Evolutionary conservation across 2,329 filamentous ascomycete species (phyloP).

Genomic region (Talaromyces sp.): DNA sequence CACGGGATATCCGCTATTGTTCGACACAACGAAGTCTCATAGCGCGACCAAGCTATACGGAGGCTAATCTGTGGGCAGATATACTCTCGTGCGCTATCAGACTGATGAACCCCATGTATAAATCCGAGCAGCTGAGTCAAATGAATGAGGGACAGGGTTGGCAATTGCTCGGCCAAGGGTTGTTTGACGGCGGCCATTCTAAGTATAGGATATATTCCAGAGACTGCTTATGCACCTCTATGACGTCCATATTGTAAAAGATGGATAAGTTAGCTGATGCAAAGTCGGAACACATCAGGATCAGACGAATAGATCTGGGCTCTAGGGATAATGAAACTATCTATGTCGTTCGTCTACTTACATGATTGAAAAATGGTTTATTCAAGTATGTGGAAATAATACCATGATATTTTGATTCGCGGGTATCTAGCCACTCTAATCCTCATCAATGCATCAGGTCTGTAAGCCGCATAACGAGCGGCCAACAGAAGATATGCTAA

Average conservation of each 20-base stretch:
- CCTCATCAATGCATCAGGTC: slow-evolving; percentile 20
- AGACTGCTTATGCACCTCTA: too few relatives aligned
- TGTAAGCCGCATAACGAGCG: neutral
- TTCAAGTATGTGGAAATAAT: neutral
- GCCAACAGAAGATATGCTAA: slow-evolving; percentile 8
- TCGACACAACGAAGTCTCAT: neutral
- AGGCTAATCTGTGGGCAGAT: neutral
- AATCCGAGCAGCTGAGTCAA: neutral
- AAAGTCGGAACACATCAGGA: too few relatives aligned
- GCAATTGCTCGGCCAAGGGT: neutral
- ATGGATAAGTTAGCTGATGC: too few relatives aligned
- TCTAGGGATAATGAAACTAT: too few relatives aligned
- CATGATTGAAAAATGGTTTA: too few relatives aligned
- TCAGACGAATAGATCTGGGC: too few relatives aligned
- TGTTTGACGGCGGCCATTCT: neutral
- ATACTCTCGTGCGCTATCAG: neutral
- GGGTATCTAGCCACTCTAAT: slow-evolving; percentile 17
- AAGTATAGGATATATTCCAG: neutral
- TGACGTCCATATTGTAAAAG: too few relatives aligned
- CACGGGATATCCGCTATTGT: too few relatives aligned
- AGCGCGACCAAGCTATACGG: neutral
- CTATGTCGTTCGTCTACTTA: too few relatives aligned
- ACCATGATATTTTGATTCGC: slow-evolving; percentile 29
- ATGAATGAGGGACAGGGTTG: too few relatives aligned
- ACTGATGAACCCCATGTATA: neutral